Conservation (phyloP, 352 stramenopile species). For the Globisporangium paroecandrum region DNA sequence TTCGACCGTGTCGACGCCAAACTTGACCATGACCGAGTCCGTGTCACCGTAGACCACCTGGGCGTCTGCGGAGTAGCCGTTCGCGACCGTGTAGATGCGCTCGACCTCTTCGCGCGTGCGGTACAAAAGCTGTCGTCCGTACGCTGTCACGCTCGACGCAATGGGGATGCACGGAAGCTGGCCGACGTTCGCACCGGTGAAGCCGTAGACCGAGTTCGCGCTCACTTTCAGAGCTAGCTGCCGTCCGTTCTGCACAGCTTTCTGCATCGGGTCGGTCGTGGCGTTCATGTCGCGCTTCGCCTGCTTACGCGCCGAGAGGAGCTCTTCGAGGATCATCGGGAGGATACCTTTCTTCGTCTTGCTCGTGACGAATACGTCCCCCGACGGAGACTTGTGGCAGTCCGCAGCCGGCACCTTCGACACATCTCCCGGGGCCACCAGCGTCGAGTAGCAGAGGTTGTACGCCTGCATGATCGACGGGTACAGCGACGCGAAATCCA, state of each 20-base stretch:
- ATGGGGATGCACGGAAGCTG: slow-evolving; percentile 99
- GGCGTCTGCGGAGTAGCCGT: slow-evolving; percentile 93
- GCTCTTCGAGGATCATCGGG: slow-evolving; percentile 97
- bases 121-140: slow-evolving; percentile 97
- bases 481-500: slow-evolving; percentile 99
- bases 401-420: slow-evolving; percentile 56
- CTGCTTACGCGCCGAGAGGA: slow-evolving; percentile 95
- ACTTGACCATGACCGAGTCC: slow-evolving; percentile 99
- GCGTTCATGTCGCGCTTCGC: slow-evolving; percentile 99
- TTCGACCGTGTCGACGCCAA: slow-evolving; percentile 93
- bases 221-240: slow-evolving; percentile 96
- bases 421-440: slow-evolving; percentile 83
- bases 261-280: slow-evolving; percentile 98
- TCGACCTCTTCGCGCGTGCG: slow-evolving; percentile 97
- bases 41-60: slow-evolving; percentile 99
- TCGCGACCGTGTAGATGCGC: slow-evolving; percentile 92
- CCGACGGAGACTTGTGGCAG: slow-evolving; percentile 94
- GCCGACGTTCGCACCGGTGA: slow-evolving; percentile 97
- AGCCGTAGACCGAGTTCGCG: slow-evolving; percentile 99
- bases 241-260: slow-evolving; percentile 98
- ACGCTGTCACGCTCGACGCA: slow-evolving; percentile 97
- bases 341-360: slow-evolving; percentile 97
- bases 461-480: slow-evolving; percentile 99
- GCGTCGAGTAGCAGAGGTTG: slow-evolving; percentile 99
- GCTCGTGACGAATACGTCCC: slow-evolving; percentile 95